These are phyloP conservation scores for Penicillium sp. DNA, from an alignment of 2,329 filamentous ascomycete genomes.

Conservation along the genomic window DNA sequence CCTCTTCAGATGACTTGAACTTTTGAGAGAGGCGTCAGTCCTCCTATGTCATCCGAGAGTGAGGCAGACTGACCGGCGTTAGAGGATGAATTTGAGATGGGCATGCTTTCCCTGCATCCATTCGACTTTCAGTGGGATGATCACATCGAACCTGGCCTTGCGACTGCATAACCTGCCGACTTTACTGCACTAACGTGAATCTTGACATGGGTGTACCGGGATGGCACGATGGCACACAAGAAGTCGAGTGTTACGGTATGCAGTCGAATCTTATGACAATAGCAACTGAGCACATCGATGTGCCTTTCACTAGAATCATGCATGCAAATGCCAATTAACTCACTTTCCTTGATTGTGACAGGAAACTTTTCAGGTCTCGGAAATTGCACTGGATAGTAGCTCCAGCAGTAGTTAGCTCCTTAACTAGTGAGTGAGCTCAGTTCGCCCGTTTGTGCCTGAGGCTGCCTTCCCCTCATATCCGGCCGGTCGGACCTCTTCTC, in stretches of 20 bases:
- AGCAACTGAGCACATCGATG: no score
- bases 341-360: not conserved
- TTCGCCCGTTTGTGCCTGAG: not conserved
- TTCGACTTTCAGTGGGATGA: constrained; percentile 1
- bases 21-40: not conserved
- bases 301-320: no score
- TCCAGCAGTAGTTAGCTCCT: not conserved
- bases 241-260: no score
- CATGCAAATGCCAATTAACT: not conserved
- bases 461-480: not conserved
- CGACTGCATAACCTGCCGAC: not conserved
- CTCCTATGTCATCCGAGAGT: not conserved
- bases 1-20: not conserved
- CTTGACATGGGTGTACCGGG: no score
- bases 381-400: not conserved
- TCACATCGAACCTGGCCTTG: not conserved
- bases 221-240: no score
- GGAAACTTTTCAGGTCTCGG: not conserved
- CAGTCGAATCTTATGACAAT: no score
- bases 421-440: not conserved
- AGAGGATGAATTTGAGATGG: constrained; percentile 11
- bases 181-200: not conserved
- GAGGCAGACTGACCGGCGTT: not conserved
- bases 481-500: not conserved
- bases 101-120: constrained; percentile 10